A percentile compares a stretch with the other conserved stretches of the same genome.
phyloP scores from a whole-genome alignment of 2,329 filamentous ascomycete genomes.

The Scorias spongiosa region DNA sequence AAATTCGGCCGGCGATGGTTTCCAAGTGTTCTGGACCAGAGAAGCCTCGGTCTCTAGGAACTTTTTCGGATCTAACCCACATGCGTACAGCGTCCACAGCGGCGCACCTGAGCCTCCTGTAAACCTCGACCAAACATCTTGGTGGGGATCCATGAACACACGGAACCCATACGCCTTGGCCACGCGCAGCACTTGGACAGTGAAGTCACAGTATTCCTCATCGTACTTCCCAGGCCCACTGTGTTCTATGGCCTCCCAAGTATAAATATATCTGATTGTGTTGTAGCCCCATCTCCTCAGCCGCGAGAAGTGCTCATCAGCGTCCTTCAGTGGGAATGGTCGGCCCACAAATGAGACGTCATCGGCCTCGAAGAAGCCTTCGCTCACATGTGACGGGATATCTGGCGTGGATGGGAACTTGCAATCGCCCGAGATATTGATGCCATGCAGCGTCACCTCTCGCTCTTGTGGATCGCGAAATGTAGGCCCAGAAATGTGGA shows the following conservation, averaged over 20 bases:
- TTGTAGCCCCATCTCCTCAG: conserved; percentile 88
- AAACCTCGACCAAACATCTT: conserved; percentile 96
- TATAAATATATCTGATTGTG: conserved; percentile 90
- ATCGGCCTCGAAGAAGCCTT: conserved; percentile 85
- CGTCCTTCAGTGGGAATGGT: conserved; percentile 71
- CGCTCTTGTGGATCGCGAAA: conserved; percentile 73
- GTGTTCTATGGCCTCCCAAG: conserved; percentile 97
- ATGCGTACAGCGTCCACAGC: conserved; percentile 95
- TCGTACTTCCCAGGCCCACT: conserved; percentile 84
- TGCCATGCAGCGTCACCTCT: conserved; percentile 78
- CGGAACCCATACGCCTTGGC: conserved; percentile 89
- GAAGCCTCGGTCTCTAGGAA: conserved; percentile 82
- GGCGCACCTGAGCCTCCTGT: conserved; percentile 90
- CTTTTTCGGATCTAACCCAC: conserved; percentile 70
- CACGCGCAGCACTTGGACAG: conserved; percentile 66
- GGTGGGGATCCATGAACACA: conserved; percentile 96
- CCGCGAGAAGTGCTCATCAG: conserved; percentile 71
- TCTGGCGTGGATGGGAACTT: conserved; percentile 77
- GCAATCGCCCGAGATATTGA: conserved; percentile 82
- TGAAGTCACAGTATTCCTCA: conserved; percentile 83
- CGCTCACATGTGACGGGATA: conserved; percentile 60
- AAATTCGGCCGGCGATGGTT: conserved; percentile 61
- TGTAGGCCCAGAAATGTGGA: conserved; percentile 70
- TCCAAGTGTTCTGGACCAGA: conserved; percentile 83
- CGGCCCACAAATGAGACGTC: conserved; percentile 75